Base-by-base conservation (phyloP, 352 stramenopile genomes). In the Pythium vanterpoolii region DNA sequence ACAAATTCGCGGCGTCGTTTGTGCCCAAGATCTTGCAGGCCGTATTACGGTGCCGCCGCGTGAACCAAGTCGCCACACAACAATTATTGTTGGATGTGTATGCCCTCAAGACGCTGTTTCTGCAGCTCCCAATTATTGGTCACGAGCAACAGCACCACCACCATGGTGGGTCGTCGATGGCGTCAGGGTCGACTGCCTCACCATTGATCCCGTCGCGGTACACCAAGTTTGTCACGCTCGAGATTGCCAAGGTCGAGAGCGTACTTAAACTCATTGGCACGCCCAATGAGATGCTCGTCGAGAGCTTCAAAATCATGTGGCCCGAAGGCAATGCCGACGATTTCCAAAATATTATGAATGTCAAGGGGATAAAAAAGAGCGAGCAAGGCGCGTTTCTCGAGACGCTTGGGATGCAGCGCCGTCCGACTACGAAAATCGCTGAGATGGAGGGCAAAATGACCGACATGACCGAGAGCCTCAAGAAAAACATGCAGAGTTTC, bases 41-140 rank as follows among this genome's bases (percentile, higher is more conserved):
- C 2, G 74, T 98, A 13, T 81, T 97, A 48, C 90, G 90, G 65
- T 89, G 89, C 60, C 97, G 97, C 50, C 87, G 90, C 45, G 95
- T 99, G 36, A 98, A 95, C 66, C 93, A 99, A 40, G 90, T 97
- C 31, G 96, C 87, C 26, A 98, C 96, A n/a, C 97, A 99, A 69
- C 97, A 99, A 65, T 69, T 99, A 11, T 70, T 99, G n/a, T 75
- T 99, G 21, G 97, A 99, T 73, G 89, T 98, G 30, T 98, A 99
- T 64, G 97, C 93, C 48, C 75, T 99, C 16, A 99, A 99, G 72
- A 98, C 92, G 27, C 69, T 99, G 6, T 93, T 99, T 62, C 76
- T 99, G 18, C 95, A 98, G 64, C 76, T 99, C 6, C 95, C 96
- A 3, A 80, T 94, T 1, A 60, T 98, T 24, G 72, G 80, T 19